Evolutionary conservation across 2,329 filamentous ascomycete species (phyloP).

Genomic region (Monosporascus cannonballus): DNA sequence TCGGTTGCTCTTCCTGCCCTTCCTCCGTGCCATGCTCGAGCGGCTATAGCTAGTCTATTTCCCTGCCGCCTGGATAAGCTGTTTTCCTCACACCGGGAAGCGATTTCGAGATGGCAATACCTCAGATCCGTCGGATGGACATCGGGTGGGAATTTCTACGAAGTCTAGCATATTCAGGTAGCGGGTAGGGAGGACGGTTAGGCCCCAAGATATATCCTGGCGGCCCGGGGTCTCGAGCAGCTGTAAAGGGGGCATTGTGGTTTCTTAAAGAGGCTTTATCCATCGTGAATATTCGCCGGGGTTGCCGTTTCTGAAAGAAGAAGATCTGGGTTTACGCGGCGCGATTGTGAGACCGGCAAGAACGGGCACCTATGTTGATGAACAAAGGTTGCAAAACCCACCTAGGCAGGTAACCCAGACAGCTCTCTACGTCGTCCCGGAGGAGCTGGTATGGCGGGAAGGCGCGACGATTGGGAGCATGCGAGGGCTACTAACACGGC

Average conservation of each 20-base stretch:
- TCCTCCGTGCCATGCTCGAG: slow-evolving; percentile 13
- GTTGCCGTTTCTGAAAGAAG: slow-evolving; percentile 11
- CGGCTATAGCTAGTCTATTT: background rate
- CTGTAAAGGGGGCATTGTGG: background rate
- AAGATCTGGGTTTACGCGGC: background rate
- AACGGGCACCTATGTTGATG: background rate
- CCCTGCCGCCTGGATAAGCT: background rate
- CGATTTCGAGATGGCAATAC: too few species aligned
- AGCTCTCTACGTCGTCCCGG: too few species aligned
- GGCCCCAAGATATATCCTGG: slow-evolving; percentile 6
- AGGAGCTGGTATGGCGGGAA: too few species aligned
- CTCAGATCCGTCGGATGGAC: too few species aligned
- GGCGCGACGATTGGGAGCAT: too few species aligned
- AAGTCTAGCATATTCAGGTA: background rate
- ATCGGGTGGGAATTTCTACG: too few species aligned
- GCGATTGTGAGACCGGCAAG: background rate
- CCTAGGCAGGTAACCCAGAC: background rate
- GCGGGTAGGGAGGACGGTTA: background rate
- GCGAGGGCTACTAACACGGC: too few species aligned
- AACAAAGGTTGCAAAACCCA: background rate
- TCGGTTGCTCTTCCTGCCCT: slow-evolving; percentile 1
- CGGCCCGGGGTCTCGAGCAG: background rate
- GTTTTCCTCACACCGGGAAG: too few species aligned
- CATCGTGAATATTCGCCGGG: slow-evolving; percentile 9
- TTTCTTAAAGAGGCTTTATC: slow-evolving; percentile 8